phyloP scores from a whole-genome alignment of 352 stramenopile species.

The Phytopythium kandeliae region DNA sequence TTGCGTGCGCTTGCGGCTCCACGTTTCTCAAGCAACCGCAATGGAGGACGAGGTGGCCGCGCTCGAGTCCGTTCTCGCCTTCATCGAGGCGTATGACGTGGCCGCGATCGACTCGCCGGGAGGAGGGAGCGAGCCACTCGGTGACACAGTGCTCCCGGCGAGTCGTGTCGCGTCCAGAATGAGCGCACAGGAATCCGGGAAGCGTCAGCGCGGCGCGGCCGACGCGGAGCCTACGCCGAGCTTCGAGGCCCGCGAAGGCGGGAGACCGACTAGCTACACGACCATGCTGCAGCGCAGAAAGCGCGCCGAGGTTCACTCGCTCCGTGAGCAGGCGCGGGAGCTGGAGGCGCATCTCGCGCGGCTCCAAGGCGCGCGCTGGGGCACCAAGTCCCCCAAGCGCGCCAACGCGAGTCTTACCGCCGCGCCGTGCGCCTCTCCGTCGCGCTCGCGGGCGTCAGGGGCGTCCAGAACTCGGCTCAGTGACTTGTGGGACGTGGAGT shows the following conservation, averaged over 20 bases:
- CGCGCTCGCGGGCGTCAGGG: neutral
- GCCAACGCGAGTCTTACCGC: neutral
- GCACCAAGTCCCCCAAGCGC: neutral
- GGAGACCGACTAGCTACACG: constrained; percentile 11
- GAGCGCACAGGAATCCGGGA: neutral
- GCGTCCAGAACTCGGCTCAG: neutral
- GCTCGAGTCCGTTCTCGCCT: constrained; percentile 18
- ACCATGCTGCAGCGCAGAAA: constrained; percentile 14
- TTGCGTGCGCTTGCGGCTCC: neutral
- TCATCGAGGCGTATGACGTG: constrained; percentile 21
- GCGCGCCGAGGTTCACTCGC: constrained; percentile 13
- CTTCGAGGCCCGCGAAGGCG: constrained; percentile 3
- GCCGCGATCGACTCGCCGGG: neutral
- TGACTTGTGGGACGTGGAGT: constrained; percentile 5
- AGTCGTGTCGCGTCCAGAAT: neutral
- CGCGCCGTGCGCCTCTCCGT: neutral
- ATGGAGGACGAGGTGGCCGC: constrained; percentile 9
- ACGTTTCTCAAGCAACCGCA: neutral
- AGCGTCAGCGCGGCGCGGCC: neutral
- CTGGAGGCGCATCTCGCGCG: constrained; percentile 8
- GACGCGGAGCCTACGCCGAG: neutral
- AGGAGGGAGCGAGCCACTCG: neutral
- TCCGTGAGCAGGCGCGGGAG: constrained; percentile 11
- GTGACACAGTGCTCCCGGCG: too few species aligned
- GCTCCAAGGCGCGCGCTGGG: constrained; percentile 7